These are phyloP conservation scores for Candida ficus DNA, from an alignment of 805 yeast species.

Conservation along the genomic window DNA sequence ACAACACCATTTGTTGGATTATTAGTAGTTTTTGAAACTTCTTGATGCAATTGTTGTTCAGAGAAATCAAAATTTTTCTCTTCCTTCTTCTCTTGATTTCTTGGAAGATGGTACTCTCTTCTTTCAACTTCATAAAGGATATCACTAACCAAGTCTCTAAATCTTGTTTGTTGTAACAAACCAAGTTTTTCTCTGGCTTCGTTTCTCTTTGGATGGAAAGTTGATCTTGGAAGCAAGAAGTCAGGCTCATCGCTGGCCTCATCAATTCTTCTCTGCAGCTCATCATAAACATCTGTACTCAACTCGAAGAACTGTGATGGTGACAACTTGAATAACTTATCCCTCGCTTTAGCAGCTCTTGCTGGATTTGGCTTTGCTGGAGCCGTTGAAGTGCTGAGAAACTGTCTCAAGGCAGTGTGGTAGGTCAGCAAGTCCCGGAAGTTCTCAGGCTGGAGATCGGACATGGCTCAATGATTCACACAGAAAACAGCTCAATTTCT, in stretches of 20 bases:
- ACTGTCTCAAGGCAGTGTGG: slow-evolving; percentile 22
- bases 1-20: slow-evolving; percentile 18
- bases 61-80: slow-evolving; percentile 4
- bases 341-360: slow-evolving; percentile 77
- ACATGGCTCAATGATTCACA: too few species aligned
- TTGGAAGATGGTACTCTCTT: slow-evolving; percentile 46
- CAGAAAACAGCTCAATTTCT: not conserved
- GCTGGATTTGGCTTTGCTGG: slow-evolving; percentile 27
- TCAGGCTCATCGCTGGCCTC: slow-evolving; percentile 56
- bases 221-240: slow-evolving; percentile 60
- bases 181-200: slow-evolving; percentile 93
- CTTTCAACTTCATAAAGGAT: slow-evolving; percentile 83
- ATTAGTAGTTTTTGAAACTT: not conserved
- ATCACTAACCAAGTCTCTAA: slow-evolving; percentile 87
- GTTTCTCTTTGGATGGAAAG: slow-evolving; percentile 89
- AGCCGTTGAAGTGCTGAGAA: slow-evolving; percentile 19
- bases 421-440: slow-evolving; percentile 16
- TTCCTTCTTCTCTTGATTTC: slow-evolving; percentile 2
- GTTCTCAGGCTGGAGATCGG: slow-evolving; percentile 16
- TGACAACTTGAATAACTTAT: slow-evolving; percentile 76
- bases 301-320: slow-evolving; percentile 81
- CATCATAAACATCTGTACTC: slow-evolving; percentile 93
- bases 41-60: not conserved
- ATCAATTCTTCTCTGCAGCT: slow-evolving; percentile 70
- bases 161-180: slow-evolving; percentile 72